Conservation (phyloP, 352 stramenopile species). For the Phytopythium cucurbitacearum region DNA sequence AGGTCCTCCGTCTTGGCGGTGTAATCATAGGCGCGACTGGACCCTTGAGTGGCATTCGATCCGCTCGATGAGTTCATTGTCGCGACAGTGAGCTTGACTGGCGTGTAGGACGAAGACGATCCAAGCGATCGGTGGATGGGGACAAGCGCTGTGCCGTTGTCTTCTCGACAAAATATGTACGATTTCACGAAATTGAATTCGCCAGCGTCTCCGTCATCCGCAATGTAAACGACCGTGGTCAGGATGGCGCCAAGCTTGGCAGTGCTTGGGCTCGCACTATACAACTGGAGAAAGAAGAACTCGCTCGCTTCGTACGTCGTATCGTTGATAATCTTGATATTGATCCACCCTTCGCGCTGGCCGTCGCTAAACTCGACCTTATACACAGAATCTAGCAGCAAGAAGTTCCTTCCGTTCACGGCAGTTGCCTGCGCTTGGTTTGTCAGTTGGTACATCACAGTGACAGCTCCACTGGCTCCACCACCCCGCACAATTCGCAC, state of each 20-base stretch:
- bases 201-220: conserved; percentile 56
- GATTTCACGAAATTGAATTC: conserved; percentile 53
- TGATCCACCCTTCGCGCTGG: conserved; percentile 42
- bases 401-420: conserved; percentile 59
- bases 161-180: conserved; percentile 59
- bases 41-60: conserved; percentile 60
- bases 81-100: conserved; percentile 42
- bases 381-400: conserved; percentile 28
- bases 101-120: conserved; percentile 53
- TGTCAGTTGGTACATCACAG: conserved; percentile 35
- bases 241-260: conserved; percentile 29
- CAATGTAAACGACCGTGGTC: conserved; percentile 39
- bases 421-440: conserved; percentile 47
- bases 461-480: conserved; percentile 33
- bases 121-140: conserved; percentile 43
- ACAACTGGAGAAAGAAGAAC: conserved; percentile 63
- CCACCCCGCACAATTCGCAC: conserved; percentile 46
- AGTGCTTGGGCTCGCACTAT: conserved; percentile 21
- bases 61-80: conserved; percentile 27
- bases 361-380: conserved; percentile 42
- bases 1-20: conserved; percentile 37
- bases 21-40: conserved; percentile 67
- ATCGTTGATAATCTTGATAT: conserved; percentile 55
- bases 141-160: conserved; percentile 55
- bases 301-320: conserved; percentile 54